Evolutionary conservation across 108 stramenopile species (phyloP), one percentile per base, ranked within the genome.

Genomic region (Seminavis robusta): DNA sequence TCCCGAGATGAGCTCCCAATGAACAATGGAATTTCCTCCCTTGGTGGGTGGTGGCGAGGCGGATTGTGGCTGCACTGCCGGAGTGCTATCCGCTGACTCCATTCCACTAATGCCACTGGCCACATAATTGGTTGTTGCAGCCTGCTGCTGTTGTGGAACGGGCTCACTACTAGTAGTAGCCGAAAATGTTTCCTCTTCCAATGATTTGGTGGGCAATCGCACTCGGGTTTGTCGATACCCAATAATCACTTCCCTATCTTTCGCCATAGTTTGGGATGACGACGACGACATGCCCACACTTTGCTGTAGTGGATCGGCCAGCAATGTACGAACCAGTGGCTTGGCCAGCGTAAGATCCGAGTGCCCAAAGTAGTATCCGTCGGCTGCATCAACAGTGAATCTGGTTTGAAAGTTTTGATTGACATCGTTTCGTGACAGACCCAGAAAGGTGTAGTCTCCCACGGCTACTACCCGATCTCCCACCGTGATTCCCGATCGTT

Each of bases 391-490:
- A n/a, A n/a, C n/a, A n/a, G n/a, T n/a, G n/a, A n/a, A n/a, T n/a
- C n/a, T n/a, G n/a, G n/a, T n/a, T n/a, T n/a, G 40, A 64, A 79
- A 24, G 61, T 72, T 23, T 45, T 15, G 3, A 46, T 25, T 30
- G 81, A 33, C 7, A 46, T 31, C 51, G 55, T 64, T 20, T 52
- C 23, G 52, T 11, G 61, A 68, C 52, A 68, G 65, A 9, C 80
- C 84, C 31, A 78, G 52, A 60, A 87, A 87, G 23, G 55, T 71
- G 53, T 83, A 67, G 3, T 69, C 32, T 10, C 83, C 85, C 16
- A 91, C 71, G 0, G 83, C 73, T 0, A 80, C 81, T n/a, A 91
- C 83, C n/a, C 83, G 74, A 72, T 91, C 90, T 4, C 90, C 90
- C 6, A 91, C 90, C 2, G 81, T 75, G 15, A 91, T 44, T 8